A percentile compares a stretch with the other conserved stretches of the same genome.
Evolutionary conservation across 257 asterid species (phyloP).

Genomic region (Nicotiana undulata): DNA sequence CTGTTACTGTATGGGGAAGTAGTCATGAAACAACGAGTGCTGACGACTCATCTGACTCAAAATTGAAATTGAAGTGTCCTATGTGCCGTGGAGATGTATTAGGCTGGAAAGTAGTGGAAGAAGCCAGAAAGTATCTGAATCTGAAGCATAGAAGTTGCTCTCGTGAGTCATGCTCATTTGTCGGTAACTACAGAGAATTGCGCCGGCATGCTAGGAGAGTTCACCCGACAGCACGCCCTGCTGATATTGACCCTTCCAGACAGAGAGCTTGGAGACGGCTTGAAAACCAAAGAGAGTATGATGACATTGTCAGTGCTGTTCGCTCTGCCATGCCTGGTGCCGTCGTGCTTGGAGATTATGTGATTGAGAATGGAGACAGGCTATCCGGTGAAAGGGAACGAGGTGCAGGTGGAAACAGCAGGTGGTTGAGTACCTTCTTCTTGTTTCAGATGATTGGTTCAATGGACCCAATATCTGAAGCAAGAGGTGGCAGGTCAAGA

Average conservation of each 20-base stretch:
- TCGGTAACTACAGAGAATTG: slow-evolving; percentile 63
- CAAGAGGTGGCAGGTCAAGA: slow-evolving; percentile 62
- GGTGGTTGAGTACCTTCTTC: slow-evolving; percentile 66
- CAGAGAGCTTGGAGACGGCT: slow-evolving; percentile 75
- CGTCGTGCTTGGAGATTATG: slow-evolving; percentile 75
- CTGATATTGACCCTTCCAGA: slow-evolving; percentile 73
- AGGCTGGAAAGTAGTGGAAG: slow-evolving; percentile 81
- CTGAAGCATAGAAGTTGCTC: slow-evolving; percentile 66
- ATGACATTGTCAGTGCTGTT: slow-evolving; percentile 71
- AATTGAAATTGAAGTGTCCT: slow-evolving; percentile 61
- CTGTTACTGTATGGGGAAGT: slow-evolving; percentile 15
- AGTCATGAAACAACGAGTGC: slow-evolving; percentile 22
- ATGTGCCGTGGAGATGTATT: slow-evolving; percentile 71
- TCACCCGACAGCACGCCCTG: slow-evolving; percentile 78
- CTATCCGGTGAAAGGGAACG: slow-evolving; percentile 29
- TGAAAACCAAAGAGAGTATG: slow-evolving; percentile 68
- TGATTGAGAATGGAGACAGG: slow-evolving; percentile 61
- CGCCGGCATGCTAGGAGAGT: slow-evolving; percentile 80
- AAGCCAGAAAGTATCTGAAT: slow-evolving; percentile 69
- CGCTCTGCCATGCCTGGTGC: slow-evolving; percentile 89
- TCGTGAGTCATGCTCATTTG: slow-evolving; percentile 62
- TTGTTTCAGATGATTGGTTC: slow-evolving; percentile 86
- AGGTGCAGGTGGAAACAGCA: slow-evolving; percentile 36
- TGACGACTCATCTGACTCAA: slow-evolving; percentile 30
- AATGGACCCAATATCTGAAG: slow-evolving; percentile 42